phyloP scores from a whole-genome alignment of 257 asterid species.

The Salvia splendens region DNA sequence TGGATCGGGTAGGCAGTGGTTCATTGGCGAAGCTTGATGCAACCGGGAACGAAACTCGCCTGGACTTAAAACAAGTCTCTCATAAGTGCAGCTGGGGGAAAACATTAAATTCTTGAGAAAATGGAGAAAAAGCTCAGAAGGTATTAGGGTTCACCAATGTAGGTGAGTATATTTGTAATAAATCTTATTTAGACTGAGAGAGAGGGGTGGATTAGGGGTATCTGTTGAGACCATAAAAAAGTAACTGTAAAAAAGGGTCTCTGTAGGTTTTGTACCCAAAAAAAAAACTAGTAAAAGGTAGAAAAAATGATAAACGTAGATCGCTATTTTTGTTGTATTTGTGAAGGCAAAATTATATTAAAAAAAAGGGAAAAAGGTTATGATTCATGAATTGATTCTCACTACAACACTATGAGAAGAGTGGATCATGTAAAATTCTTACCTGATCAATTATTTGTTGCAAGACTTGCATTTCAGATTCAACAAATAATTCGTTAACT shows the following conservation, averaged over 20 bases:
- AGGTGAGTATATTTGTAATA: constrained; percentile 41
- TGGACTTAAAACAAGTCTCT: constrained; percentile 34
- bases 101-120: constrained; percentile 26
- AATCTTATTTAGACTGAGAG: constrained; percentile 21
- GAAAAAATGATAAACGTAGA: background rate
- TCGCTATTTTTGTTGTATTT: background rate
- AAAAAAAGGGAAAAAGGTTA: background rate
- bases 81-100: constrained; percentile 50
- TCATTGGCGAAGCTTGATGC: constrained; percentile 73
- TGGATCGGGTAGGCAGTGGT: constrained; percentile 62
- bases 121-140: constrained; percentile 19
- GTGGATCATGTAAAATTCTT: too few relatives aligned
- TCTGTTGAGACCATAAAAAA: constrained; percentile 34
- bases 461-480: constrained; percentile 57
- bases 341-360: too few relatives aligned
- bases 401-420: too few relatives aligned
- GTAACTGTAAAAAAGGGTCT: constrained; percentile 33
- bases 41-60: constrained; percentile 32
- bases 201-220: background rate
- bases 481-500: constrained; percentile 58
- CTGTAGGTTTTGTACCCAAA: too few relatives aligned
- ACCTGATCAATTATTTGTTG: constrained; percentile 76
- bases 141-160: constrained; percentile 37
- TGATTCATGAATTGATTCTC: too few relatives aligned
- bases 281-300: background rate